These are phyloP conservation scores for Ophiostoma perfectum DNA, from an alignment of 2,329 filamentous ascomycete species.

Conservation along the genomic window DNA sequence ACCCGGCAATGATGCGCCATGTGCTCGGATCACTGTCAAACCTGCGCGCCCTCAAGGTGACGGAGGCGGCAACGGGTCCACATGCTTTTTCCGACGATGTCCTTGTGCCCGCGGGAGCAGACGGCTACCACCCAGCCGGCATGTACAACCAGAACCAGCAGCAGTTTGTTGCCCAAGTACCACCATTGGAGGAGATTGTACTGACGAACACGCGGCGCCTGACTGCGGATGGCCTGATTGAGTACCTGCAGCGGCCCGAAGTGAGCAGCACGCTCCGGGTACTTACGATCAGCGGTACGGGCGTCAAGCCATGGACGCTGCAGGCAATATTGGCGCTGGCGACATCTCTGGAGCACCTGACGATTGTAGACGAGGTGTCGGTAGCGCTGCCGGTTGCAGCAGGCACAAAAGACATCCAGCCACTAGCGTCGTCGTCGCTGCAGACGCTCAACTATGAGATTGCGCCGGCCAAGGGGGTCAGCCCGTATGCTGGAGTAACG, in stretches of 20 bases:
- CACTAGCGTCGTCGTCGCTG: conserved; percentile 63
- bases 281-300: conserved; percentile 66
- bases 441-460: conserved; percentile 78
- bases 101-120: conserved; percentile 44
- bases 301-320: conserved; percentile 58
- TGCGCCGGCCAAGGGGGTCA: conserved; percentile 51
- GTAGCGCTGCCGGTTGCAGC: conserved; percentile 46
- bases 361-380: conserved; percentile 47
- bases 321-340: conserved; percentile 56
- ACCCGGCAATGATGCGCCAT: conserved; percentile 63
- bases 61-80: conserved; percentile 53
- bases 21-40: conserved; percentile 62
- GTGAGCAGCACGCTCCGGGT: conserved; percentile 58
- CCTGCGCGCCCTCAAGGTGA: conserved; percentile 69
- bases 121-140: background rate
- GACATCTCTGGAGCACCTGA: conserved; percentile 52
- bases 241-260: conserved; percentile 59
- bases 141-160: background rate
- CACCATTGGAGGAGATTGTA: conserved; percentile 66
- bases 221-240: conserved; percentile 63
- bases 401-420: conserved; percentile 46
- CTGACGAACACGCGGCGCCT: conserved; percentile 66
- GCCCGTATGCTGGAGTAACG: conserved; percentile 50
- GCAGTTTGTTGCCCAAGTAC: conserved; percentile 63
- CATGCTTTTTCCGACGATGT: conserved; percentile 63